Evolutionary conservation across 2,329 filamentous ascomycete genomes (phyloP).

Genomic region (Epichloe scottii): DNA sequence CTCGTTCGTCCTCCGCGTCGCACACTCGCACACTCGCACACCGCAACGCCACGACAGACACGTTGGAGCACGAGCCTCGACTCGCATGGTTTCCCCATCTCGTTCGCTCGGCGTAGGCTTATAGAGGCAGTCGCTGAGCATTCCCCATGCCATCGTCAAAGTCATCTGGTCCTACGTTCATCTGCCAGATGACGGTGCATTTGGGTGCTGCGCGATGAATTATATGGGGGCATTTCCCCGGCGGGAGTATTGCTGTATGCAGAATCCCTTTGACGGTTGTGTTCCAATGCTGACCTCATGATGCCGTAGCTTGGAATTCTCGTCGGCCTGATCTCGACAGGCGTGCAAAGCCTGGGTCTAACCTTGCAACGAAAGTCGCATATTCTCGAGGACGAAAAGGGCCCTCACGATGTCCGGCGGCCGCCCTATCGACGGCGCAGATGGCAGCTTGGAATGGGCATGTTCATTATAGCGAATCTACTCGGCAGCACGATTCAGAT

Average conservation of each 20-base stretch:
- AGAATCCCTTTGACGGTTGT: neutral
- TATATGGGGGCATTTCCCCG: constrained; percentile 62
- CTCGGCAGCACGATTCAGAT: constrained; percentile 95
- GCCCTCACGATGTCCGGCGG: constrained; percentile 60
- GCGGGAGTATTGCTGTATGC: constrained; percentile 64
- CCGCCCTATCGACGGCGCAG: constrained; percentile 80
- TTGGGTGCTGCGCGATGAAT: constrained; percentile 45
- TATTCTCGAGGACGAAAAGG: constrained; percentile 92
- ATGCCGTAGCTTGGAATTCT: constrained; percentile 67
- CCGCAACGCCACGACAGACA: neutral
- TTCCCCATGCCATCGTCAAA: constrained; percentile 2
- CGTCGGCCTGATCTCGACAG: constrained; percentile 86
- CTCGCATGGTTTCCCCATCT: neutral
- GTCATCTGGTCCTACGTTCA: constrained; percentile 2
- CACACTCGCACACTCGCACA: neutral
- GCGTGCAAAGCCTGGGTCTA: constrained; percentile 85
- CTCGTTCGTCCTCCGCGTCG: too few species aligned
- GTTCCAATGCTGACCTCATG: neutral
- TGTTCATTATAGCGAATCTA: constrained; percentile 92
- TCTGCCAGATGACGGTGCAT: constrained; percentile 34
- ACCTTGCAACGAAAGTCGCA: constrained; percentile 97
- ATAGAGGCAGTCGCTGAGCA: neutral
- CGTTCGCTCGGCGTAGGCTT: neutral
- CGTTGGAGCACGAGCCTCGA: neutral
- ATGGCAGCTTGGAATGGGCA: constrained; percentile 96